These are phyloP conservation scores for Drechslera avenae DNA, from an alignment of 2,329 filamentous ascomycete genomes.

Conservation along the genomic window DNA sequence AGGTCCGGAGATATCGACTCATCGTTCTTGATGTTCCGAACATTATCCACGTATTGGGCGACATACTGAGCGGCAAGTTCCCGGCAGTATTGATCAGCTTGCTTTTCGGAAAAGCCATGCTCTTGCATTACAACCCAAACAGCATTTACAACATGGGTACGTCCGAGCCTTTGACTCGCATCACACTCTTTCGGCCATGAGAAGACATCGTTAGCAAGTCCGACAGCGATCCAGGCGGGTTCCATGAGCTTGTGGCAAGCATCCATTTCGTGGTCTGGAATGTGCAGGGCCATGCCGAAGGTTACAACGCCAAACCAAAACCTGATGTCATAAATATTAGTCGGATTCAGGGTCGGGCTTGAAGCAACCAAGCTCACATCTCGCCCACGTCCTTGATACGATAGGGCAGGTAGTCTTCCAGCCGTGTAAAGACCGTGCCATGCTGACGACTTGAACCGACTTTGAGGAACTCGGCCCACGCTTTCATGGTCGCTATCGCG, in stretches of 20 bases:
- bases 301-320: constrained; percentile 47
- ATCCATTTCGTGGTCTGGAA: constrained; percentile 45
- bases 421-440: constrained; percentile 7
- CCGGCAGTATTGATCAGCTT: constrained; percentile 31
- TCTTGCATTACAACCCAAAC: constrained; percentile 51
- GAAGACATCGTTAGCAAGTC: constrained; percentile 50
- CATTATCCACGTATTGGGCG: constrained; percentile 17
- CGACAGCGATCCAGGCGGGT: constrained; percentile 38
- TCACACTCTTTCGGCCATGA: constrained; percentile 46
- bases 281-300: constrained; percentile 47
- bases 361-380: constrained; percentile 13
- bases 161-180: constrained; percentile 30
- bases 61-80: constrained; percentile 31
- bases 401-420: constrained; percentile 26
- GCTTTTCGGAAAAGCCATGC: constrained; percentile 28
- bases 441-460: constrained; percentile 5
- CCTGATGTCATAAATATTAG: constrained; percentile 23
- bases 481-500: constrained; percentile 18
- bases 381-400: constrained; percentile 21
- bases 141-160: constrained; percentile 46
- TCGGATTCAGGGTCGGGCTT: background rate
- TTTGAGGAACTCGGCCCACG: constrained; percentile 24
- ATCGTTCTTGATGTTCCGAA: constrained; percentile 19
- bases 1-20: constrained; percentile 27
- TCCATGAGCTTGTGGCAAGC: constrained; percentile 24